Conservation (phyloP, 2,329 filamentous ascomycete genomes). For the Fusarium algeriense region DNA sequence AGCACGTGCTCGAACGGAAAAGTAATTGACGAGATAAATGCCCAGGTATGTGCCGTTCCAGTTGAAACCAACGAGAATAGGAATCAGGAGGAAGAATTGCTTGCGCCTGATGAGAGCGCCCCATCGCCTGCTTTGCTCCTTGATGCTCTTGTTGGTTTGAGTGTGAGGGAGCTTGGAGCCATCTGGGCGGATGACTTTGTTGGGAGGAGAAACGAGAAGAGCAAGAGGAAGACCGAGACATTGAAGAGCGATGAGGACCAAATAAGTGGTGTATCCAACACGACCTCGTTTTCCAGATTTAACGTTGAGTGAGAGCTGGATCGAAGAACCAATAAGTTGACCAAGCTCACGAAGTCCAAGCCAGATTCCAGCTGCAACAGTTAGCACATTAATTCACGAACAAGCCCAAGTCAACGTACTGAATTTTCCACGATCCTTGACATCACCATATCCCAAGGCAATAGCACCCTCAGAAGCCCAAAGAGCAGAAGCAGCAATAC, state of each 20-base stretch:
- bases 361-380: constrained; percentile 61
- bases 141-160: constrained; percentile 27
- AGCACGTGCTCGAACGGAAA: constrained; percentile 62
- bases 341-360: constrained; percentile 65
- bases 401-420: neutral
- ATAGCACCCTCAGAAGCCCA: constrained; percentile 66
- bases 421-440: constrained; percentile 60
- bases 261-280: constrained; percentile 43
- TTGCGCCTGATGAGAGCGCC: constrained; percentile 56
- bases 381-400: neutral
- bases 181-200: constrained; percentile 43
- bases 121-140: constrained; percentile 36
- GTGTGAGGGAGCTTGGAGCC: constrained; percentile 32
- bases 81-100: constrained; percentile 62
- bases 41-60: constrained; percentile 65
- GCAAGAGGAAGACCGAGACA: constrained; percentile 44
- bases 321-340: constrained; percentile 64
- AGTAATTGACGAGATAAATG: constrained; percentile 66
- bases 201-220: constrained; percentile 36
- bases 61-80: constrained; percentile 62
- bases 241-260: constrained; percentile 44
- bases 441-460: constrained; percentile 62
- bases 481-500: constrained; percentile 62
- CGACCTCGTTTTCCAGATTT: constrained; percentile 52
- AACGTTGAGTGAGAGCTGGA: constrained; percentile 63